Evolutionary conservation across 2,329 filamentous ascomycete species (phyloP).

Genomic region (Lachnellula cervina): DNA sequence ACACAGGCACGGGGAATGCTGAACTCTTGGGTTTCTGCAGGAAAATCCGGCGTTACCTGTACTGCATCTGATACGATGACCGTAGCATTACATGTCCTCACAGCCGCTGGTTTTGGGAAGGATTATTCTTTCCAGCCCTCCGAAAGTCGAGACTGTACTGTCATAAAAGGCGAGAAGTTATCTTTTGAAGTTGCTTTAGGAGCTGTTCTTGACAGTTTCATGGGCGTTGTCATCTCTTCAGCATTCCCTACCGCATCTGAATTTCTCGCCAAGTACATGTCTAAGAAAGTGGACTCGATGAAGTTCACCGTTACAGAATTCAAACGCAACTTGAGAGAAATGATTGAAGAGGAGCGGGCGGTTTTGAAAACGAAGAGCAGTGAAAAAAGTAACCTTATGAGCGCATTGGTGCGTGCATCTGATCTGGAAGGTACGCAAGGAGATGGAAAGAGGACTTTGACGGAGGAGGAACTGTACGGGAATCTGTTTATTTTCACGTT

Average conservation of each 20-base stretch:
- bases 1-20: conserved; percentile 33
- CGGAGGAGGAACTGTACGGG: conserved; percentile 31
- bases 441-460: conserved; percentile 27
- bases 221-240: conserved; percentile 6
- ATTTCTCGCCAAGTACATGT: background rate
- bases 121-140: conserved; percentile 8
- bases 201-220: conserved; percentile 15
- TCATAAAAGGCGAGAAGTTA: conserved; percentile 14
- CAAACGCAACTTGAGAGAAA: conserved; percentile 13
- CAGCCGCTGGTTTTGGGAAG: conserved; percentile 43
- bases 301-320: conserved; percentile 4
- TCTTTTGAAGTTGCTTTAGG: conserved; percentile 15
- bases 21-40: conserved; percentile 16
- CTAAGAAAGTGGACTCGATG: no score
- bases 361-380: conserved; percentile 19
- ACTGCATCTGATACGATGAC: conserved; percentile 41
- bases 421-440: conserved; percentile 8
- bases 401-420: conserved; percentile 28
- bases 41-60: conserved; percentile 6
- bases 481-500: conserved; percentile 32
- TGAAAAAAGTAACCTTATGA: conserved; percentile 31
- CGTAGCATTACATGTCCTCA: conserved; percentile 47
- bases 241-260: background rate
- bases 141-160: conserved; percentile 1
- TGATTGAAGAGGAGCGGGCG: conserved; percentile 15